phyloP scores from a whole-genome alignment of 2,329 filamentous ascomycete genomes.

The Pseudogymnoascus sp. region DNA sequence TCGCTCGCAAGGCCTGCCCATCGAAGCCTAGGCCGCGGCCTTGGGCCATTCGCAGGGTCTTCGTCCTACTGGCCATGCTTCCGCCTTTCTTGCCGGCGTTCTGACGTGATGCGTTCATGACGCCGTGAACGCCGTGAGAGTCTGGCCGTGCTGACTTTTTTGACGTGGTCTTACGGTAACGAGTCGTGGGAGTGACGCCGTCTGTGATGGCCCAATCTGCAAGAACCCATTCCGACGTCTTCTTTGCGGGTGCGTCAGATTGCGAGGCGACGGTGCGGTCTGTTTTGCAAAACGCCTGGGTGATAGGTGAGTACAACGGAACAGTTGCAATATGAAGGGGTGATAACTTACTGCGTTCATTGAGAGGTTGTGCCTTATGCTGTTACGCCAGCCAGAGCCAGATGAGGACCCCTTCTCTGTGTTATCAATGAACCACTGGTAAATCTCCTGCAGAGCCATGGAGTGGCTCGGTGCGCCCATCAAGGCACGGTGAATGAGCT shows the following conservation, averaged over 20 bases:
- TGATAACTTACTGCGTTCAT: constrained; percentile 74
- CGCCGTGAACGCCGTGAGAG: not conserved
- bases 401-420: constrained; percentile 63
- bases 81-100: constrained; percentile 8
- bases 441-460: constrained; percentile 79
- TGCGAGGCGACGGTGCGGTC: constrained; percentile 26
- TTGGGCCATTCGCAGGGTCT: constrained; percentile 1
- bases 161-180: constrained; percentile 53
- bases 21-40: not conserved
- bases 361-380: constrained; percentile 87
- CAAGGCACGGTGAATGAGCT: constrained; percentile 71
- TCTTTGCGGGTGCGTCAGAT: constrained; percentile 48
- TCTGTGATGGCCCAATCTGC: constrained; percentile 58
- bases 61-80: not conserved
- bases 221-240: constrained; percentile 69
- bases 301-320: constrained; percentile 26
- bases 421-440: constrained; percentile 79
- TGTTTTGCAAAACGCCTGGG: constrained; percentile 48
- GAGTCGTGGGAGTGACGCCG: constrained; percentile 79
- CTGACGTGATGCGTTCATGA: not conserved
- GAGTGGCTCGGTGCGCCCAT: constrained; percentile 56
- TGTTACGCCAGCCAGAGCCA: constrained; percentile 80
- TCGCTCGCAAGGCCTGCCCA: not conserved
- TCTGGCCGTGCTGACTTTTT: constrained; percentile 12
- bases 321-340: constrained; percentile 9